A percentile compares a stretch with the other conserved stretches of the same genome.
phyloP scores from a whole-genome alignment of 768 basidiomycete genomes.

The Fomitopsis pulvina region DNA sequence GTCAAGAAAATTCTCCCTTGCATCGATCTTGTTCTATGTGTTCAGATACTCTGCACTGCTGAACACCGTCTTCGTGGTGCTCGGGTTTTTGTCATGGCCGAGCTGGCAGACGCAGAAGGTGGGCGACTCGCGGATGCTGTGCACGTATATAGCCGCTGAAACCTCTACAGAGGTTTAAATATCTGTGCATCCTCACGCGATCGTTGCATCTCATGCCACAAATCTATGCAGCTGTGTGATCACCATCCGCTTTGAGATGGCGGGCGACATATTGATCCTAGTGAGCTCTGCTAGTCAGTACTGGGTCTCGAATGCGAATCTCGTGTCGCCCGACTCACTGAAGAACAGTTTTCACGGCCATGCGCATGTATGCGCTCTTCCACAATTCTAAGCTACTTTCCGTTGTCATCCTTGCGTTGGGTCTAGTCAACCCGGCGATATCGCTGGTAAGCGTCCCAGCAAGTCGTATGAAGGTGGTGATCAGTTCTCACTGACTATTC shows the following conservation, averaged over 20 bases:
- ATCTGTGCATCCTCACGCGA: neutral
- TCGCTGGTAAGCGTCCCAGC: slow-evolving; percentile 4
- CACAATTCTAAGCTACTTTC: neutral
- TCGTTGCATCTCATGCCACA: neutral
- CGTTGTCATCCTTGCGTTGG: slow-evolving; percentile 1
- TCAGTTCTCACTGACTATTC: neutral
- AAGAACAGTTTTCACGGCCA: slow-evolving; percentile 8
- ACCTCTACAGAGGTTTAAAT: too few relatives aligned
- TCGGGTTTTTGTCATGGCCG: neutral
- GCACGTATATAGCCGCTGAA: too few relatives aligned
- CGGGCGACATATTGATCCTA: neutral
- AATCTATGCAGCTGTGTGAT: slow-evolving; percentile 5
- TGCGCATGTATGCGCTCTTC: slow-evolving; percentile 14
- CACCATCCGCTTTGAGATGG: slow-evolving; percentile 1
- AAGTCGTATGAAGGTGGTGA: too few relatives aligned
- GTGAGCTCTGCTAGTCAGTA: neutral
- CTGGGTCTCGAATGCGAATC: neutral
- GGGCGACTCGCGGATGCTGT: neutral
- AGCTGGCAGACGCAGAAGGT: neutral
- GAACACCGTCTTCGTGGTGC: slow-evolving; percentile 7
- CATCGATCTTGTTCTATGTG: slow-evolving; percentile 9
- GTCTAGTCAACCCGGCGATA: slow-evolving; percentile 10
- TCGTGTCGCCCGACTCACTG: neutral
- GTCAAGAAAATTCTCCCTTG: slow-evolving; percentile 6
- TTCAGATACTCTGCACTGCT: slow-evolving; percentile 11